A percentile compares a stretch with the other conserved stretches of the same genome.
Evolutionary conservation across 106 monocot genomes (phyloP).

Genomic region (Dendrobium huoshanense): DNA sequence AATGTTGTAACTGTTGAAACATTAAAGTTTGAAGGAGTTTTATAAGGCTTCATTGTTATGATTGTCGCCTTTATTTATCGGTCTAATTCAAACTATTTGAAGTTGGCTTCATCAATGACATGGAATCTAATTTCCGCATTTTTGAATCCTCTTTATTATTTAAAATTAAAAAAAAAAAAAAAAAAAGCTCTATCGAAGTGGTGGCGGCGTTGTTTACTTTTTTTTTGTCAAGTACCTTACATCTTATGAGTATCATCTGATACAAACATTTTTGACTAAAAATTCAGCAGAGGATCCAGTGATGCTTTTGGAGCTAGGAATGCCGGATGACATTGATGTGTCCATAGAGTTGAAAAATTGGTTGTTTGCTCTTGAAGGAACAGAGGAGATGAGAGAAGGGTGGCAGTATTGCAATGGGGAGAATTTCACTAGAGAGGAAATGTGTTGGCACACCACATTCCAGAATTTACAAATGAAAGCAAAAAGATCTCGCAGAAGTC

Average conservation of each 20-base stretch:
- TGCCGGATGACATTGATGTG: conserved; percentile 91
- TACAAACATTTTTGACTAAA: neutral
- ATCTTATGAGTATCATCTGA: neutral
- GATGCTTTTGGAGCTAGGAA: conserved; percentile 56
- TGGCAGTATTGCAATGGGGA: conserved; percentile 19
- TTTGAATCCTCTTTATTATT: neutral
- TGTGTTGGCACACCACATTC: conserved; percentile 88
- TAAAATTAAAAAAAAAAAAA: neutral
- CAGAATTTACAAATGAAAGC: conserved; percentile 60
- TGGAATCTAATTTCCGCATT: neutral
- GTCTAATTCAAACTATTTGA: neutral
- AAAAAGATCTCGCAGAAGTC: conserved; percentile 31
- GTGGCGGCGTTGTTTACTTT: neutral
- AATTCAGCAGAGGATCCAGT: conserved; percentile 26
- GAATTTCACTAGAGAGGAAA: conserved; percentile 63
- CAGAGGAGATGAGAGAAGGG: conserved; percentile 37
- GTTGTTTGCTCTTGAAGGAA: conserved; percentile 99
- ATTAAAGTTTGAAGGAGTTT: too few species aligned
- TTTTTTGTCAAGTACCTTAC: neutral
- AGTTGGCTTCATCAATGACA: neutral
- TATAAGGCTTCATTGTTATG: too few species aligned
- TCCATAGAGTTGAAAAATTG: conserved; percentile 77
- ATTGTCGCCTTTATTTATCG: neutral
- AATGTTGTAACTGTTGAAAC: neutral
- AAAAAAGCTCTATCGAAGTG: neutral